Conservation (phyloP, 768 basidiomycete genomes). For the Lepiota subincarnata region DNA sequence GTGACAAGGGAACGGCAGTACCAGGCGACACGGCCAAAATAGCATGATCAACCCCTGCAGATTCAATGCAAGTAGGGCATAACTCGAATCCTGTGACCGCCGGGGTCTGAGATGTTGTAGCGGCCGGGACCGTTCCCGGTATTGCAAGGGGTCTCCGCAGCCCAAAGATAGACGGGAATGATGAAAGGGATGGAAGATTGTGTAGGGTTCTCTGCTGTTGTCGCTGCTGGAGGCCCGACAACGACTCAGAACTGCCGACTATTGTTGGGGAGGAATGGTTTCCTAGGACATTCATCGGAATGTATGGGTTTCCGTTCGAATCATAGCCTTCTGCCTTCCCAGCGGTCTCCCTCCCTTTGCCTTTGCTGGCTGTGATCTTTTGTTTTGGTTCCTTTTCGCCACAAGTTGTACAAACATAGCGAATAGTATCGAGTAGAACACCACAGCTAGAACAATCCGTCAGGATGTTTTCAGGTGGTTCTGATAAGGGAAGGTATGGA, state of each 20-base stretch:
- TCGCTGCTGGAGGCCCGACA: slow-evolving; percentile 2
- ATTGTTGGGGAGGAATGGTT: slow-evolving; percentile 33
- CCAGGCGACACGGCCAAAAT: slow-evolving; percentile 50
- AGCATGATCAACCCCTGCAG: slow-evolving; percentile 75
- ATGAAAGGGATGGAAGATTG: slow-evolving; percentile 37
- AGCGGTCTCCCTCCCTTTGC: slow-evolving; percentile 42
- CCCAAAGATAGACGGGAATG: slow-evolving; percentile 18
- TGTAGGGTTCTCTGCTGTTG: neutral
- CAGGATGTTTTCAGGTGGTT: slow-evolving; percentile 55
- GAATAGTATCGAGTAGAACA: slow-evolving; percentile 67
- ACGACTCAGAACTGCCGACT: slow-evolving; percentile 21
- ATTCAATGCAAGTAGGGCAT: slow-evolving; percentile 75
- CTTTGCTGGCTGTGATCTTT: slow-evolving; percentile 24
- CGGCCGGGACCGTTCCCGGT: slow-evolving; percentile 12
- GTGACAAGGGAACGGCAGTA: slow-evolving; percentile 42
- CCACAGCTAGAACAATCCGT: slow-evolving; percentile 87
- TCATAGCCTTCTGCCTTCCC: neutral
- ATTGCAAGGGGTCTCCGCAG: slow-evolving; percentile 11
- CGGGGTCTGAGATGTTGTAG: slow-evolving; percentile 17
- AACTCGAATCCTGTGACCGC: slow-evolving; percentile 68
- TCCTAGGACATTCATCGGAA: neutral
- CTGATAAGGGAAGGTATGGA: slow-evolving; percentile 42
- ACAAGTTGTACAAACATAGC: slow-evolving; percentile 87
- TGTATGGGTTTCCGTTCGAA: neutral
- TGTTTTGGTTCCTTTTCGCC: slow-evolving; percentile 63